Evolutionary conservation across 495 filamentous ascomycete genomes (phyloP).

Genomic region (Rhypophila decipiens): DNA sequence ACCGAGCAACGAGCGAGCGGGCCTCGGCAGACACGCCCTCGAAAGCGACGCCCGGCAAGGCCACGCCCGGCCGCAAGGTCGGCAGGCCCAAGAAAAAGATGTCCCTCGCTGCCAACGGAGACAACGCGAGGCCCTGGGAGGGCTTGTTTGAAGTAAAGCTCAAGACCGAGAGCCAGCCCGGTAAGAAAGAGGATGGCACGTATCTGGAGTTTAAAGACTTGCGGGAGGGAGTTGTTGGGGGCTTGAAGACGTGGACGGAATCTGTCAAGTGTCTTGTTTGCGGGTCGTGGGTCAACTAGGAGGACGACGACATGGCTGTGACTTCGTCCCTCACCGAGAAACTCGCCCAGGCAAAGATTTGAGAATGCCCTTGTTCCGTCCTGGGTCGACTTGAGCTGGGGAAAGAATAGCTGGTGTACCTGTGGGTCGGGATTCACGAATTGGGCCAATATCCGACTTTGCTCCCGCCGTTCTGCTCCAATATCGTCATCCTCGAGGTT

Average conservation of each 20-base stretch:
- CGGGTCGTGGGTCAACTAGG: constrained; percentile 28
- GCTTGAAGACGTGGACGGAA: constrained; percentile 42
- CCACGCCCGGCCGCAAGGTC: constrained; percentile 10
- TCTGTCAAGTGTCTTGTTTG: constrained; percentile 38
- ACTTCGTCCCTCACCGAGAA: background rate
- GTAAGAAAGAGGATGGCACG: constrained; percentile 15
- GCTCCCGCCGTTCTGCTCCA: no score
- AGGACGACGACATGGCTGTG: constrained; percentile 4
- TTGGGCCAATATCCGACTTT: no score
- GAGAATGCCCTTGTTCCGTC: no score
- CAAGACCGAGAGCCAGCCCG: constrained; percentile 17
- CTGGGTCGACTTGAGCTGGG: no score
- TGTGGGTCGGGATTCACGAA: no score
- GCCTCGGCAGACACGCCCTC: constrained; percentile 1
- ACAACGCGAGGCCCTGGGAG: constrained; percentile 33
- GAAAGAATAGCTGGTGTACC: no score
- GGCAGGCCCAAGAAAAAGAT: constrained; percentile 22
- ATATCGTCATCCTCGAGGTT: no score
- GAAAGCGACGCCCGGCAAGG: constrained; percentile 8
- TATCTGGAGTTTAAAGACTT: constrained; percentile 38
- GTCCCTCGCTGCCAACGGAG: constrained; percentile 14
- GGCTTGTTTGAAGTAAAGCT: constrained; percentile 37
- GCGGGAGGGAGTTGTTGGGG: constrained; percentile 31
- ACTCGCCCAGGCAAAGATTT: background rate
- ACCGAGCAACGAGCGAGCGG: constrained; percentile 8